Evolutionary conservation across 2,329 filamentous ascomycete genomes (phyloP).

Genomic region (Talaromyces marneffei): DNA sequence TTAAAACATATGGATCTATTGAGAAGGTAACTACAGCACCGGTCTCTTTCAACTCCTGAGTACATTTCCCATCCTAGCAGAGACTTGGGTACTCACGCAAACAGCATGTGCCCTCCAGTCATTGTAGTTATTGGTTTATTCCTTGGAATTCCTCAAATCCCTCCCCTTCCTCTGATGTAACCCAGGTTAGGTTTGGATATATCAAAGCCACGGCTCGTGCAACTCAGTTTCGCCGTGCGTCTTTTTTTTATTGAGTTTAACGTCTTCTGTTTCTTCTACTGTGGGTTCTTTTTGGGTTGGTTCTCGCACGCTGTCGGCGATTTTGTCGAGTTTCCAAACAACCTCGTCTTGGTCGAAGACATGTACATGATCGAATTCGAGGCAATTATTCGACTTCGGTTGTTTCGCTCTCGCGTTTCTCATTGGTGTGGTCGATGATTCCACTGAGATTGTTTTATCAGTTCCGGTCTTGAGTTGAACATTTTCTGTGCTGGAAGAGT

Average conservation of each 20-base stretch:
- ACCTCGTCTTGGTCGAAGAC: background rate
- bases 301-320: background rate
- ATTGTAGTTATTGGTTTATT: background rate
- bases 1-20: background rate
- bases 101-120: background rate
- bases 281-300: background rate
- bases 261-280: background rate
- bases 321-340: background rate
- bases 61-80: background rate
- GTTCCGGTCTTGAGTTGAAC: background rate
- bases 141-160: background rate
- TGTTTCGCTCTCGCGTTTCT: background rate
- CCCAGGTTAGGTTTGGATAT: constrained; percentile 41
- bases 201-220: constrained; percentile 44
- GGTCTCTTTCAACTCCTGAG: background rate
- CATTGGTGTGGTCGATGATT: background rate
- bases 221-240: constrained; percentile 38
- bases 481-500: background rate
- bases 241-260: constrained; percentile 11
- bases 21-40: background rate
- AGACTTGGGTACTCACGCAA: background rate
- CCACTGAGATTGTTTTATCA: background rate
- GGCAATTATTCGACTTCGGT: background rate
- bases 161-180: background rate
- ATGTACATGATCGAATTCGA: background rate